Conservation (phyloP, 805 yeast species). For the Candida sonorensis region DNA sequence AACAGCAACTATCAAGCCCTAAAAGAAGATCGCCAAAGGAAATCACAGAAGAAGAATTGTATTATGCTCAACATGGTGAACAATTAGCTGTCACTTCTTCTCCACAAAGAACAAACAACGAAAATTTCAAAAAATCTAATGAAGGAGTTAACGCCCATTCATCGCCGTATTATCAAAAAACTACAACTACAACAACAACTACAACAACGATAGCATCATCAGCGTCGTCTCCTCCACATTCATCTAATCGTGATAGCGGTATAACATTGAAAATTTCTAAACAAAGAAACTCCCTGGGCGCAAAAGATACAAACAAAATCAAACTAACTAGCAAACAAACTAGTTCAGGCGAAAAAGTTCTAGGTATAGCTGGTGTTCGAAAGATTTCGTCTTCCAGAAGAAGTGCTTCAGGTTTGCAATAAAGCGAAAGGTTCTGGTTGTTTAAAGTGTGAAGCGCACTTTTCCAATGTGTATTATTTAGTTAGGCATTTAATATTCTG, state of each 20-base stretch:
- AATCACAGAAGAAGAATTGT: slow-evolving; percentile 16
- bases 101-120: slow-evolving; percentile 8
- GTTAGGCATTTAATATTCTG: too few species aligned
- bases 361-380: slow-evolving; percentile 31
- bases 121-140: slow-evolving; percentile 16
- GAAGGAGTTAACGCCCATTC: slow-evolving; percentile 21
- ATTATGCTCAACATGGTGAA: slow-evolving; percentile 8
- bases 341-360: slow-evolving; percentile 23
- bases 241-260: slow-evolving; percentile 9
- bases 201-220: slow-evolving; percentile 41
- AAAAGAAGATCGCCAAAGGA: slow-evolving; percentile 12
- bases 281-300: slow-evolving; percentile 20
- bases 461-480: too few species aligned
- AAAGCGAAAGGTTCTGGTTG: too few species aligned
- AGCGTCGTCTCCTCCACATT: slow-evolving; percentile 24
- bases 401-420: slow-evolving; percentile 16
- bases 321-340: slow-evolving; percentile 17
- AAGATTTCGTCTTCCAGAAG: slow-evolving; percentile 26
- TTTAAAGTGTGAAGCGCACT: too few species aligned
- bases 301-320: slow-evolving; percentile 13
- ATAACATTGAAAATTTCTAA: slow-evolving; percentile 20
- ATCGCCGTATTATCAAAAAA: slow-evolving; percentile 34
- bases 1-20: slow-evolving; percentile 19
- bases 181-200: slow-evolving; percentile 44
- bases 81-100: slow-evolving; percentile 9